Evolutionary conservation across 345 rosid species (phyloP), one percentile per base, ranked within the genome.

Genomic region (Eucalyptus caleyi): DNA sequence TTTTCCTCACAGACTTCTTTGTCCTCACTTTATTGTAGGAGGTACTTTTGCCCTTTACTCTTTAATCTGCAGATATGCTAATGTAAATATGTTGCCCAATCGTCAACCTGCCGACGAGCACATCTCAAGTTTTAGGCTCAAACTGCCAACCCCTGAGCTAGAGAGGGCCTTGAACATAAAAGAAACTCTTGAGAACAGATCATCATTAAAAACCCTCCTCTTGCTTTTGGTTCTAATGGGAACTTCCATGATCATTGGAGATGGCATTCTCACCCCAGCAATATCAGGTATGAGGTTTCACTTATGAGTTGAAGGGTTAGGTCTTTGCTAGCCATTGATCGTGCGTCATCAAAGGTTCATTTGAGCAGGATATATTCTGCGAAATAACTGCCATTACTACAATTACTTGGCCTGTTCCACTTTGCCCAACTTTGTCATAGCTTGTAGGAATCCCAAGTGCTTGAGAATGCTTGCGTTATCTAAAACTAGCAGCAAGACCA

Each of bases 11-110:
- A 3, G 83, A 77, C 47, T 77, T 77, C 83, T 62, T 45, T 65
- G 67, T 87, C 40, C 26, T 30, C 88, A 54, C 92, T 90, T 86
- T 91, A 54, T 92, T 94, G 93, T 91, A 98, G 99, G 99, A 89
- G 99, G 99, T 53, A 98, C 99, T 47, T 98, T 98, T 95, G 99
- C 99, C 19, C 90, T 97, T 88, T 98, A 96, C 91, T 98, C 99
- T 0, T 91, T 98, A 86, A 96, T 97, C 90, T 93, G 96, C 93
- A 95, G 99, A 93, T 96, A 98, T 92, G 99, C 98, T 11, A 95
- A 96, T 91, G 96, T 98, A 42, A 97, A 92, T 92, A 93, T 93
- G 96, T 92, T 98, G 87, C 99, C 99, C 67, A 98, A 98, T 94
- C 96, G 93, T 88, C 99, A 98, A 93, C 97, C 93, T 89, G 96